Conservation (phyloP, 805 yeast species). For the Alloascoidea hylecoeti region DNA sequence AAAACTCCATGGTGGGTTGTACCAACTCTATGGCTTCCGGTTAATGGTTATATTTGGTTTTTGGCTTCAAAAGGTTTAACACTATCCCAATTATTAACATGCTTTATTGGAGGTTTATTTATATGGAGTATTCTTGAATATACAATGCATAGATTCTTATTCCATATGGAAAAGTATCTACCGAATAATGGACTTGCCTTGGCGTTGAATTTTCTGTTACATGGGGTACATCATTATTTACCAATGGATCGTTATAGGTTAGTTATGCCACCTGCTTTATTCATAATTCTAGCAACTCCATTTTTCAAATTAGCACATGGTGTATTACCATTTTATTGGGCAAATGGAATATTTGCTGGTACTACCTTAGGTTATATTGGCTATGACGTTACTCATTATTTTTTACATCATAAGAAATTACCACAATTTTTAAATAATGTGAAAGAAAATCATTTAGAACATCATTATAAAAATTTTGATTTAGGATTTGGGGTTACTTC, state of each 20-base stretch:
- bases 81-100: conserved; percentile 28
- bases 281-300: conserved; percentile 60
- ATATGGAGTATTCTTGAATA: conserved; percentile 93
- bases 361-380: conserved; percentile 86
- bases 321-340: conserved; percentile 67
- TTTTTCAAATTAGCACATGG: conserved; percentile 66
- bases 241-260: conserved; percentile 92
- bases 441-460: conserved; percentile 89
- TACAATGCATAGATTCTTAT: conserved; percentile 73
- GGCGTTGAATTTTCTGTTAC: conserved; percentile 77
- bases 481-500: conserved; percentile 94
- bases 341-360: conserved; percentile 90
- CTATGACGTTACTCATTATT: conserved; percentile 91
- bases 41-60: conserved; percentile 46
- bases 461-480: conserved; percentile 94
- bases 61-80: conserved; percentile 41
- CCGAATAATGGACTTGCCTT: conserved; percentile 69
- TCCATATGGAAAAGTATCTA: conserved; percentile 78
- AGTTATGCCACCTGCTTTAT: conserved; percentile 92
- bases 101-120: conserved; percentile 70
- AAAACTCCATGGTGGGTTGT: conserved; percentile 92
- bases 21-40: conserved; percentile 80
- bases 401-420: conserved; percentile 75
- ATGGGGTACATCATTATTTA: conserved; percentile 91
- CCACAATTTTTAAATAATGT: conserved; percentile 66